These are phyloP conservation scores for Acidomyces sp. DNA, from an alignment of 495 filamentous ascomycete genomes.

Conservation along the genomic window DNA sequence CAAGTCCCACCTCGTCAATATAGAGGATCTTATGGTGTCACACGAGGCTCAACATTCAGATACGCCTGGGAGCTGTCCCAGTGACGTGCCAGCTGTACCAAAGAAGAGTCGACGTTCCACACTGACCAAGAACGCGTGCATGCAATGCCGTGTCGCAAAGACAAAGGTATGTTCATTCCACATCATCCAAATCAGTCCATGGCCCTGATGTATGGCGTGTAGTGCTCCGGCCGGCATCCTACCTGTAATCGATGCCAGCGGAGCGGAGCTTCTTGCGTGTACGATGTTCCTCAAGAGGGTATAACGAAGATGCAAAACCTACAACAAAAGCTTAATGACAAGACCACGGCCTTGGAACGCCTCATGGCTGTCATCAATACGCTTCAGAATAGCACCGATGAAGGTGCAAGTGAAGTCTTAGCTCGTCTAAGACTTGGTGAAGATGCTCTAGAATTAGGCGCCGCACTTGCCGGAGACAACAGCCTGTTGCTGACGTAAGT, in stretches of 20 bases:
- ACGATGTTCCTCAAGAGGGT: constrained; percentile 8
- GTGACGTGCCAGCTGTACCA: no score
- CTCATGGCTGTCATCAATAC: background rate
- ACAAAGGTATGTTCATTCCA: background rate
- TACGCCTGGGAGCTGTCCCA: no score
- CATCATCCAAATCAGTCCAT: background rate
- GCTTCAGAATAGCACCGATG: constrained; percentile 2
- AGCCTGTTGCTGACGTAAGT: no score
- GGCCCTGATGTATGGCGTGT: background rate
- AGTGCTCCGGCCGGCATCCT: constrained; percentile 5
- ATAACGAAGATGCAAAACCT: constrained; percentile 8
- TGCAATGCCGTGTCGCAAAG: background rate
- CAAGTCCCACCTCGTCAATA: no score
- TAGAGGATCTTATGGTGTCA: no score
- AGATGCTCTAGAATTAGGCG: no score
- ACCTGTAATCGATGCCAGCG: background rate
- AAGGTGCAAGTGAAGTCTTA: background rate
- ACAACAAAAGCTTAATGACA: background rate
- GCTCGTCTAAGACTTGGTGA: constrained; percentile 5
- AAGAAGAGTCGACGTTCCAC: background rate
- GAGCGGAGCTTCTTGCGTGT: background rate
- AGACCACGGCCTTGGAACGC: background rate
- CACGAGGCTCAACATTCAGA: no score
- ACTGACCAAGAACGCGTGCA: background rate
- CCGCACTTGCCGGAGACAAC: no score